Evolutionary conservation across 2,329 filamentous ascomycete species (phyloP), one percentile per base, ranked within the genome.

Genomic region (Arthroderma sp.): DNA sequence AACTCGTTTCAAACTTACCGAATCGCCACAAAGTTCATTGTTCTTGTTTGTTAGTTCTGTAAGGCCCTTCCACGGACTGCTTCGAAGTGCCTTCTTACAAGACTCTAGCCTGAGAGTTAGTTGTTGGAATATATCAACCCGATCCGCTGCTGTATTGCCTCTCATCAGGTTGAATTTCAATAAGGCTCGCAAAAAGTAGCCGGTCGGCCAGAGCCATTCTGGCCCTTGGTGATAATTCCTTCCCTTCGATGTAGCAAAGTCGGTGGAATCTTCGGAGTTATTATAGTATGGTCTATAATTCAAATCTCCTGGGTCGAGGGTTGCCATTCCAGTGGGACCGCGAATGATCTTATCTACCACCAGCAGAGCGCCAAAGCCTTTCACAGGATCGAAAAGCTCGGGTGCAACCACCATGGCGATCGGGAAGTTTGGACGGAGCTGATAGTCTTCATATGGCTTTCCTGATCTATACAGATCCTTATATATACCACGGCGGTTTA

Each of bases 191-290:
- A 95, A 72, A 72, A 94, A 98, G 70, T 87, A 98, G 4, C 91
- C 91, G 1, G 86, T 89, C 0, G 89, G 93, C 91, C 91, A 98
- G 27, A 95, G 69, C 91, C 91, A 98, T 63, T 98, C 91, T 0
- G 91, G 93, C 4, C 91, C 91, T 63, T 96, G 89, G 63, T 98
- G 91, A 66, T 98, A 98, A 65, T 96, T 98, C 46, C 91, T 76
- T 41, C 91, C 91, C 65, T 96, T 96, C 54, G 83, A 80, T 0
- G 89, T 96, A 7, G 85, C 77, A 58, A 95, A 96, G 62, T 96
- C 85, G 8, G 77, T 78, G 48, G 82, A 89, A 64, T 98, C 91
- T 57, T 96, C 89, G 53, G 82, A 84, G 68, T 98, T 98, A 70
- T 82, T 80, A 68, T 98, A 98, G 69, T 91, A 85, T 0, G 88